phyloP scores from a whole-genome alignment of 306 rosid genomes.

The Morella rubra region DNA sequence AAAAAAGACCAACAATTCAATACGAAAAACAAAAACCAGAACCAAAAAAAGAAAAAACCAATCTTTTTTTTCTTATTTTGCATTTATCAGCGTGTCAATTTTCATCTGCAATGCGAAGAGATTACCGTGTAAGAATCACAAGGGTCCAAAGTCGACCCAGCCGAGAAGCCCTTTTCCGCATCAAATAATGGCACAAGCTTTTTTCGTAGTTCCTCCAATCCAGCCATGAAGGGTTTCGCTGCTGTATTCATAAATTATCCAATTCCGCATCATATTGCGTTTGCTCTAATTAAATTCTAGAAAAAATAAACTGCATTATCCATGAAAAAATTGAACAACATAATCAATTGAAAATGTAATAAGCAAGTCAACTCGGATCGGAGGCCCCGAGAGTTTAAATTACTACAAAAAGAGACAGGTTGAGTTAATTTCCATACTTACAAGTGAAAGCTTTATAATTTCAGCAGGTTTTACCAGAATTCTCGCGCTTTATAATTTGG shows the following conservation, averaged over 20 bases:
- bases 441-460: not conserved
- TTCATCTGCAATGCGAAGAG: not conserved
- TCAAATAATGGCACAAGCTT: constrained; percentile 77
- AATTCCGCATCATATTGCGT: too few relatives aligned
- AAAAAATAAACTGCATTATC: not conserved
- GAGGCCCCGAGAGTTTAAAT: not conserved
- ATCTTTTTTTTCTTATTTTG: not conserved
- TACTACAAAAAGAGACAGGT: not conserved
- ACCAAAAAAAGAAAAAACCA: not conserved
- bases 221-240: constrained; percentile 54
- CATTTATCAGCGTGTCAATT: not conserved
- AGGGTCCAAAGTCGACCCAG: constrained; percentile 65
- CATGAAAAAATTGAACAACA: not conserved
- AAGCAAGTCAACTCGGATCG: not conserved
- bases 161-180: constrained; percentile 65
- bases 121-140: constrained; percentile 80
- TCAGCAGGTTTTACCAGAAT: too few relatives aligned
- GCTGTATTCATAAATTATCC: not conserved
- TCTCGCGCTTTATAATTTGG: not conserved
- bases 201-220: constrained; percentile 82
- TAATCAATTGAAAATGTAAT: not conserved
- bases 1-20: constrained; percentile 19
- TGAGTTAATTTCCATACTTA: not conserved
- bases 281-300: too few relatives aligned
- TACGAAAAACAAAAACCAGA: not conserved